These are phyloP conservation scores for Filobasidium floriforme DNA, from an alignment of 768 basidiomycete genomes.

Conservation along the genomic window DNA sequence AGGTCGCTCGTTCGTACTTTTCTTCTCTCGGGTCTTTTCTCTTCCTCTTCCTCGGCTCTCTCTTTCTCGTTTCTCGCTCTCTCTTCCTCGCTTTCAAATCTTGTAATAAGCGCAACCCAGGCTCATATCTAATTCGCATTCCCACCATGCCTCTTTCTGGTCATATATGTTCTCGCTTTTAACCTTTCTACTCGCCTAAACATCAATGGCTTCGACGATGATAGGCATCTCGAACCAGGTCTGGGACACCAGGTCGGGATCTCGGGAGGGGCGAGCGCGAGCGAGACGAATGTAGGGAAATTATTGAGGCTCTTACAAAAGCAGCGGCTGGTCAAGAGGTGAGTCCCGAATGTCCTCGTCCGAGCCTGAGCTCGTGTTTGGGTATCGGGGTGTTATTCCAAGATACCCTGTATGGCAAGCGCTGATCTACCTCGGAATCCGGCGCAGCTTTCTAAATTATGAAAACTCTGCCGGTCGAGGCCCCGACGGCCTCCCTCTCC, in stretches of 20 bases:
- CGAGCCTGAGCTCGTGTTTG: too few species aligned
- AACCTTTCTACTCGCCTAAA: too few species aligned
- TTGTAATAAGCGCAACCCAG: neutral
- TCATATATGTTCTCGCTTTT: too few species aligned
- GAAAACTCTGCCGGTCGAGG: slow-evolving; percentile 9
- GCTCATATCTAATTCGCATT: neutral
- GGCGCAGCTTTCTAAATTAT: slow-evolving; percentile 14
- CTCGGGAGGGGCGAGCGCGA: neutral
- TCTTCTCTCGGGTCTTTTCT: neutral
- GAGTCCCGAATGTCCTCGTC: neutral
- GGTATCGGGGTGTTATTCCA: too few species aligned
- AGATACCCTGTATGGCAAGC: neutral
- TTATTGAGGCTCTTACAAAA: slow-evolving; percentile 3
- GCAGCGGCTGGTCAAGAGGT: slow-evolving; percentile 21
- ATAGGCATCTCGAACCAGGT: slow-evolving; percentile 4
- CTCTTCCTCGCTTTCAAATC: neutral
- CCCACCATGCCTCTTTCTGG: neutral
- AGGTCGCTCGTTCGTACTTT: too few species aligned
- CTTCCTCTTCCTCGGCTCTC: neutral
- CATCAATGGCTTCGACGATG: neutral
- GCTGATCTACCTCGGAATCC: neutral
- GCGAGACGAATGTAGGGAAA: slow-evolving; percentile 32
- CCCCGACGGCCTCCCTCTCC: slow-evolving; percentile 48
- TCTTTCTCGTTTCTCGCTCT: neutral
- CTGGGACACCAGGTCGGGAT: slow-evolving; percentile 4